phyloP scores from a whole-genome alignment of 495 filamentous ascomycete species.

The Aspergillus avenaceus region DNA sequence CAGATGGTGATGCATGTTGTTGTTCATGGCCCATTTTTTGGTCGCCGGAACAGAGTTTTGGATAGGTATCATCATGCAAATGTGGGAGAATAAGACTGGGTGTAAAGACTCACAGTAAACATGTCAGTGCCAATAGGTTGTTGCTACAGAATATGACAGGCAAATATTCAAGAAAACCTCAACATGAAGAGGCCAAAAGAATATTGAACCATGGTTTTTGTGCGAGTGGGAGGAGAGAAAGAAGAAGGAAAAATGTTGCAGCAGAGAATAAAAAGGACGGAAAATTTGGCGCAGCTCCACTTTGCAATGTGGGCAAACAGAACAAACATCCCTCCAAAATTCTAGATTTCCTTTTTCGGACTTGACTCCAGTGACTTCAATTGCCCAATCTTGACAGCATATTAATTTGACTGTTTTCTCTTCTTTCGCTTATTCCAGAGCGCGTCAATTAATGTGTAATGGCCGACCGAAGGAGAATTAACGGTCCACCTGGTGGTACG shows the following conservation, averaged over 20 bases:
- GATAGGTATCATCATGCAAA: constrained; percentile 61
- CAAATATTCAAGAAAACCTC: neutral
- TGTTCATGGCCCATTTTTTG: constrained; percentile 74
- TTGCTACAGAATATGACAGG: constrained; percentile 1
- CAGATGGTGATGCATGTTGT: constrained; percentile 99
- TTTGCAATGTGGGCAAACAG: constrained; percentile 27
- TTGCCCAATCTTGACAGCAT: neutral
- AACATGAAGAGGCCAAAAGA: too few species aligned
- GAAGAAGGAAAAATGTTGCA: constrained; percentile 23
- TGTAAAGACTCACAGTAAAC: constrained; percentile 25
- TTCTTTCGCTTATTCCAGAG: constrained; percentile 6
- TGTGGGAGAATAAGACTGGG: constrained; percentile 3
- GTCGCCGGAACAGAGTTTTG: constrained; percentile 67
- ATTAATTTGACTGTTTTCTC: neutral
- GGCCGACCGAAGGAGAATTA: constrained; percentile 87
- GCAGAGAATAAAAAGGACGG: constrained; percentile 23
- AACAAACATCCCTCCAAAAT: constrained; percentile 36
- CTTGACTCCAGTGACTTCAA: constrained; percentile 11
- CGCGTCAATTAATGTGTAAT: constrained; percentile 40
- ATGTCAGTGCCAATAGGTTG: constrained; percentile 11
- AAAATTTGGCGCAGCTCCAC: constrained; percentile 22
- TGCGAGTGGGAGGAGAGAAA: constrained; percentile 13
- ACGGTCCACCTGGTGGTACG: constrained; percentile 77
- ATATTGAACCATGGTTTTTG: too few species aligned
- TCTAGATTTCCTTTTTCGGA: constrained; percentile 36